phyloP scores from a whole-genome alignment of 2,329 filamentous ascomycete species.

The Fusarium newnesense region DNA sequence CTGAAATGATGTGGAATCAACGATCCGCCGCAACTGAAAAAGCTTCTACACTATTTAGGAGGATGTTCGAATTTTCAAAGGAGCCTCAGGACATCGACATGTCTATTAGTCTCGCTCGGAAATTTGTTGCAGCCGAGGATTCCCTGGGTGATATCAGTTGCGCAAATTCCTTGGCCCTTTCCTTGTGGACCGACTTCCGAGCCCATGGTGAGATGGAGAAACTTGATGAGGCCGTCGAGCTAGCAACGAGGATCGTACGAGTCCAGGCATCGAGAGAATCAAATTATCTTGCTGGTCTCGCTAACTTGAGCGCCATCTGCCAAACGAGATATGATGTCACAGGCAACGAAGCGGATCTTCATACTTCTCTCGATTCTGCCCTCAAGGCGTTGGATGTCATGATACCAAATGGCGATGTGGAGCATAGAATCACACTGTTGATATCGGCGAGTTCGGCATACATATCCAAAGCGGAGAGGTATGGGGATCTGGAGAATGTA shows the following conservation, averaged over 20 bases:
- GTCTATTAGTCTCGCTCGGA: no score
- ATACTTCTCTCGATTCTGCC: accelerated
- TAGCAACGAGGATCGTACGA: accelerated
- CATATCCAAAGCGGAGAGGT: neutral
- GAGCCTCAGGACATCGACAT: neutral
- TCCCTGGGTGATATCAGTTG: accelerated
- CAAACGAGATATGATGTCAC: neutral
- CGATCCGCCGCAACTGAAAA: accelerated
- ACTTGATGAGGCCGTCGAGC: neutral
- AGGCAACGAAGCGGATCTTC: neutral
- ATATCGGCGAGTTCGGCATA: neutral
- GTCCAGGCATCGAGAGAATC: accelerated
- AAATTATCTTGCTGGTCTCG: accelerated
- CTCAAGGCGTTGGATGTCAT: accelerated
- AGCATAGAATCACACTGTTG: accelerated
- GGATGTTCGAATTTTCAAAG: neutral
- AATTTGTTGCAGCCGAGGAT: no score
- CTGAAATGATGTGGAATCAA: neutral
- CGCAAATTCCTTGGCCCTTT: neutral
- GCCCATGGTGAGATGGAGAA: accelerated
- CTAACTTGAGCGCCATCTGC: neutral
- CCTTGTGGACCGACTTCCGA: neutral
- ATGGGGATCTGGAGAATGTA: neutral
- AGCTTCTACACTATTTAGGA: neutral
- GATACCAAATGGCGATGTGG: accelerated